Evolutionary conservation across 83 land plant species (phyloP).

Genomic region (Diphasiastrum complanatum): DNA sequence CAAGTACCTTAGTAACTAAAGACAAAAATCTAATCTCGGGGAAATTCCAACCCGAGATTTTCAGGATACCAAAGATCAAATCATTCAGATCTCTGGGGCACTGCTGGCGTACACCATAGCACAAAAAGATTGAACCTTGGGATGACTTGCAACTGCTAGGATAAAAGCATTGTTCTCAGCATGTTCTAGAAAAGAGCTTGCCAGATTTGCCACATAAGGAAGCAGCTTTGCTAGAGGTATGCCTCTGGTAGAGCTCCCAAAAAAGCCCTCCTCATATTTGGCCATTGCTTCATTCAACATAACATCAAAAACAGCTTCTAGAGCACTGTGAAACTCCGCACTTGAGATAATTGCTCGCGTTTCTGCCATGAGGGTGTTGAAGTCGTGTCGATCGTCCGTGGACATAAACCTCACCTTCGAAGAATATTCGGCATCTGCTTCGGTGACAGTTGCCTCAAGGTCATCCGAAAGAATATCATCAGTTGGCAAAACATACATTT

Average conservation of each 20-base stretch:
- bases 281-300: not conserved
- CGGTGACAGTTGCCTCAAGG: not conserved
- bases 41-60: too few species aligned
- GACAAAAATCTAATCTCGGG: too few species aligned
- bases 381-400: not conserved
- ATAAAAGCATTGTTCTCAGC: slow-evolving; percentile 30
- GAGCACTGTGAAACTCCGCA: not conserved
- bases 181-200: slow-evolving; percentile 19
- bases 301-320: not conserved
- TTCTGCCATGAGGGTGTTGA: not conserved
- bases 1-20: too few species aligned
- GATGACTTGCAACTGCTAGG: slow-evolving; percentile 18
- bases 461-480: not conserved
- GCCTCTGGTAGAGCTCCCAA: too few species aligned
- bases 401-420: not conserved
- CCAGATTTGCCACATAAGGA: slow-evolving; percentile 26
- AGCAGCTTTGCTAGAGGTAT: slow-evolving; percentile 35
- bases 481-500: not conserved
- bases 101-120: slow-evolving; percentile 28
- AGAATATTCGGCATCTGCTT: not conserved
- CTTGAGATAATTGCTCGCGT: not conserved
- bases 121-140: slow-evolving; percentile 32
- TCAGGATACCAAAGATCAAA: too few species aligned
- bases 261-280: too few species aligned
- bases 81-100: too few species aligned